Evolutionary conservation across 495 filamentous ascomycete genomes (phyloP).

Genomic region (Neurospora sp.): DNA sequence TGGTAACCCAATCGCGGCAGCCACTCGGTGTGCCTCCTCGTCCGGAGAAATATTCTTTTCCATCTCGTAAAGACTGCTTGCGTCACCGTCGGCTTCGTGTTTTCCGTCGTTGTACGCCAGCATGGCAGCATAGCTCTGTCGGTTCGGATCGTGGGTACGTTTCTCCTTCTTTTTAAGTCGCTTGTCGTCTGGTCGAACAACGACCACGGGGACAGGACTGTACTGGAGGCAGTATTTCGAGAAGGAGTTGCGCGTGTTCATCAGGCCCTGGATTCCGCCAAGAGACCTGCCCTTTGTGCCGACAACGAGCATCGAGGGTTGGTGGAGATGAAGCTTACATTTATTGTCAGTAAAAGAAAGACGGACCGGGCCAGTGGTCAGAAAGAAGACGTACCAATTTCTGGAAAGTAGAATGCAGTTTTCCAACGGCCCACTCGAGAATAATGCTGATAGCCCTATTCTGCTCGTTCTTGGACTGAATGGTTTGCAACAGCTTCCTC

Average conservation of each 20-base stretch:
- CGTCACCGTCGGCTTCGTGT: constrained; percentile 43
- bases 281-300: constrained; percentile 82
- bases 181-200: constrained; percentile 84
- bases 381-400: constrained; percentile 57
- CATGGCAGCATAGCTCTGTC: constrained; percentile 74
- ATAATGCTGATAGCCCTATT: constrained; percentile 82
- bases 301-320: constrained; percentile 90
- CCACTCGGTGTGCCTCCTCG: constrained; percentile 62
- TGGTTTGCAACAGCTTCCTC: constrained; percentile 58
- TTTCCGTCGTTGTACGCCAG: constrained; percentile 54
- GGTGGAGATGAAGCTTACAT: constrained; percentile 84
- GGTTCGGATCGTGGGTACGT: constrained; percentile 64
- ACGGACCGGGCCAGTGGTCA: background rate
- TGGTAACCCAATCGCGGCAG: constrained; percentile 58
- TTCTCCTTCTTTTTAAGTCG: constrained; percentile 88
- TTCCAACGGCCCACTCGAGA: constrained; percentile 84
- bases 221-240: constrained; percentile 96
- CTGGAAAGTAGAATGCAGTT: constrained; percentile 86
- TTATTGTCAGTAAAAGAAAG: background rate
- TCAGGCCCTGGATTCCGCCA: constrained; percentile 80
- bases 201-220: constrained; percentile 93
- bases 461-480: constrained; percentile 75
- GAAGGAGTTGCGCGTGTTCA: constrained; percentile 71
- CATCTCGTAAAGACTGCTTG: constrained; percentile 36
- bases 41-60: constrained; percentile 37